phyloP scores from a whole-genome alignment of 2,329 filamentous ascomycete genomes.

The Phyllosticta paracitricarpa region DNA sequence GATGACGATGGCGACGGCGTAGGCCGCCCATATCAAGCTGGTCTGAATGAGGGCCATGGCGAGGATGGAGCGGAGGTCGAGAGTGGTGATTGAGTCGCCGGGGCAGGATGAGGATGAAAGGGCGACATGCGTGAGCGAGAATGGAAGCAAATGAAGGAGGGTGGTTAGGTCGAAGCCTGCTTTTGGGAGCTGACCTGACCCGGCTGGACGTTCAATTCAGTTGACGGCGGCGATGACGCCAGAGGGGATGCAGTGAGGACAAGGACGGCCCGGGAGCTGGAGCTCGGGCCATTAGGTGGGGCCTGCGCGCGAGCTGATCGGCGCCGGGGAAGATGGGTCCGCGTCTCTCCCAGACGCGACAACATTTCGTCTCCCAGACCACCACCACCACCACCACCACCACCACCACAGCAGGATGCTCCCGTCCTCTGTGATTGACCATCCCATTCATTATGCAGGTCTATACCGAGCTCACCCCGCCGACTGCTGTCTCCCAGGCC shows the following conservation, averaged over 20 bases:
- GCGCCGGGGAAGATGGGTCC: conserved; percentile 1
- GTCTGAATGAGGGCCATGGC: conserved; percentile 66
- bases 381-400: background rate
- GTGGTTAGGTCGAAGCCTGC: conserved; percentile 3
- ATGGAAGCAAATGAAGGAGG: background rate
- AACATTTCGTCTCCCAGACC: background rate
- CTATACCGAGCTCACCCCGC: conserved; percentile 91
- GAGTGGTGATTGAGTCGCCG: background rate
- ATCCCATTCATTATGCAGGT: conserved; percentile 65
- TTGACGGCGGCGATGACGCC: background rate
- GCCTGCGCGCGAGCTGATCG: background rate
- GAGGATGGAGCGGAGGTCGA: background rate
- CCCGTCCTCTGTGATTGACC: background rate
- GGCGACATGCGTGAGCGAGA: background rate
- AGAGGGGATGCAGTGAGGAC: background rate
- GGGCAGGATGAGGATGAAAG: background rate
- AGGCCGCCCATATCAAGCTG: conserved; percentile 89
- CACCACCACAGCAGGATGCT: conserved; percentile 3
- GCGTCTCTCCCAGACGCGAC: conserved; percentile 1
- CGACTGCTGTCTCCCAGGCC: conserved; percentile 87
- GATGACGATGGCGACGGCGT: conserved; percentile 69
- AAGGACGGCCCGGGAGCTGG: background rate
- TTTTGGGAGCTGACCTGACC: background rate
- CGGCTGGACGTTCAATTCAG: background rate
- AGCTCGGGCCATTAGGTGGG: background rate